Evolutionary conservation across 2,329 filamentous ascomycete species (phyloP), one percentile per base, ranked within the genome.

Genomic region (Achaetomium macrosporum): DNA sequence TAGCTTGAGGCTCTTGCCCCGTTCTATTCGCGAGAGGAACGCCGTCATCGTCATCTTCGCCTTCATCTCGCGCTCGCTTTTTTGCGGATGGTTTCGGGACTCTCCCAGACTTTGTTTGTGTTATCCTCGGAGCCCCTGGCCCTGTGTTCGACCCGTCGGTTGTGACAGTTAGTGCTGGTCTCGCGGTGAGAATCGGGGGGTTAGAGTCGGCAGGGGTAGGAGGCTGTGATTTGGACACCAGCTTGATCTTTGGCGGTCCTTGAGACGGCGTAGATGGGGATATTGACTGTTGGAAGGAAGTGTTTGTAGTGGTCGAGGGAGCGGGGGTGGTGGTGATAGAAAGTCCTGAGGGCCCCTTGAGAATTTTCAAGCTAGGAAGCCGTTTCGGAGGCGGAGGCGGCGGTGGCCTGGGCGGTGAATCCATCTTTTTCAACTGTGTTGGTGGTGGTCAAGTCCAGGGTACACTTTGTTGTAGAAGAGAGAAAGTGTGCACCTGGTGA

Each of bases 61-160:
- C 72, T 35, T 81, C 77, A 42, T 81, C 76, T 57, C 77, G 76
- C n/a, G 72, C 68, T 36, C 81, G 78, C 70, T 86, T 85, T 70
- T 83, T 84, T 45, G 77, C 74, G 9, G 78, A 81, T 6, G 82
- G 81, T 59, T 82, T 85, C 13, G 78, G 71, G 25, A 79, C 73
- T 42, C 81, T 71, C 12, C 80, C 81, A 13, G 81, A 78, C 63
- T 85, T 85, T 2, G 79, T 83, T 64, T 78, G 83, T 37, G 56
- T 54, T 3, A 53, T 46, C 30, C 51, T 59, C 13, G 47, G 47
- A 61, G 56, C 55, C 7, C 44, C 20, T 2, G 55, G n/a, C 15
- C 15, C 42, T 25, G 40, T 31, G 20, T 47, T 47, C 8, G 36
- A 30, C 33, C 66, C 30, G 56, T 58, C 52, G 53, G 30, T 31